Evolutionary conservation across 2,329 filamentous ascomycete species (phyloP).

Genomic region (Pleomassaria siparia): DNA sequence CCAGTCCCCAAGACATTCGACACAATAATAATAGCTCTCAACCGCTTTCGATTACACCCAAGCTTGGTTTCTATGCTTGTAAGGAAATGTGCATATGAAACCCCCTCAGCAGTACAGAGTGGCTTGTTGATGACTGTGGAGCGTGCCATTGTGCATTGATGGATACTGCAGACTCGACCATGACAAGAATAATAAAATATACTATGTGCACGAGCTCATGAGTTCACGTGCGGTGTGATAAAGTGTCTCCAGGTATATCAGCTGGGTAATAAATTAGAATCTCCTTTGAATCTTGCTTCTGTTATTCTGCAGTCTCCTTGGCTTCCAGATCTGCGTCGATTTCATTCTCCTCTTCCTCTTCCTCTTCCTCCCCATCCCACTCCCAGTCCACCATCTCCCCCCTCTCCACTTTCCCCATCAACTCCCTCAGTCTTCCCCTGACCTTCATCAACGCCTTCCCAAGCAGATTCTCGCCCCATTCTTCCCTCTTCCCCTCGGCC

Average conservation of each 20-base stretch:
- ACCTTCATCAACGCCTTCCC: too few species aligned
- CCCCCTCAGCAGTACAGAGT: too few species aligned
- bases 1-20: background rate
- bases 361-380: slow-evolving; percentile 5
- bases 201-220: background rate
- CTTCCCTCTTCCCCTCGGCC: slow-evolving; percentile 39
- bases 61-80: background rate
- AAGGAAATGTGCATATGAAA: too few species aligned
- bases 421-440: too few species aligned
- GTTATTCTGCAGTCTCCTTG: background rate
- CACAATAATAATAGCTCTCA: background rate
- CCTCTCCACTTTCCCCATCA: too few species aligned
- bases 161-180: too few species aligned
- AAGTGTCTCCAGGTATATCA: too few species aligned
- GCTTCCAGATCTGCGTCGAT: background rate
- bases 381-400: too few species aligned
- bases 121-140: background rate
- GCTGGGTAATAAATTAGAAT: background rate
- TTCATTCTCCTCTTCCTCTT: slow-evolving; percentile 1
- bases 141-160: background rate
- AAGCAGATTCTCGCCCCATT: slow-evolving; percentile 65
- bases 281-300: background rate
- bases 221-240: too few species aligned
- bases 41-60: background rate
- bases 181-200: background rate